Evolutionary conservation across 495 filamentous ascomycete species (phyloP), one percentile per base, ranked within the genome.

Genomic region (Lentithecium fluviatile): DNA sequence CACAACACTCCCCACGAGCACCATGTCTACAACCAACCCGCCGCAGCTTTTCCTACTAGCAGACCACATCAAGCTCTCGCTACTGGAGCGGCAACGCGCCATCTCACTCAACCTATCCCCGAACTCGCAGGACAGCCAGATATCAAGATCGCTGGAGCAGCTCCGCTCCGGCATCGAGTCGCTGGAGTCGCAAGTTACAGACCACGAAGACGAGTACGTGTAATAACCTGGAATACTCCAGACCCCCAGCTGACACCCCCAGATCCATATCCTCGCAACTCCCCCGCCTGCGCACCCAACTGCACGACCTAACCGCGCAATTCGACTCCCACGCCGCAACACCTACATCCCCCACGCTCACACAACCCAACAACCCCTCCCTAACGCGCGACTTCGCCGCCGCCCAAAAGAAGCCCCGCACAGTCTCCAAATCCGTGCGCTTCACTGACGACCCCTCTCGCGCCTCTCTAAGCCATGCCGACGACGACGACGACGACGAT

Each of bases 21-120:
- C 67, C 46, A 88, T 86, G 83, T 74, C 83, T 56, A 85, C 64
- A 1, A 66, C 71, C 12, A 69, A 69, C 51, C 73, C 75, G 10
- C 73, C 74, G 6, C 87, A 88, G 58, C 86, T 90, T 32, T 83
- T 84, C 63, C 82, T 91, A 37, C 79, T 91, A 32, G 85, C 87
- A 64, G 88, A 91, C 73, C 86, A 91, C 73, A 83, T 91, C 78
- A 88, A 89, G 68, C 79, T 89, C 48, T 88, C 86, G 32, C 78
- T 91, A 26, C 80, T 97, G 24, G 94, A 97, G 72, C 85, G 93
- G 48, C 88, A 96, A 76, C 87, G 93, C 43, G 91, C 91, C n/a
- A 63, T 71, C 13, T 87, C 86, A 1, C 80, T 96, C n/a, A 85
- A 90, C 56, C 84, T 96, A 29, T 85, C 91, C 69, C 84, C 87